A percentile compares a stretch with the other conserved stretches of the same genome.
Conservation (phyloP, 2,329 filamentous ascomycete genomes). For the Alternaria longipes region DNA sequence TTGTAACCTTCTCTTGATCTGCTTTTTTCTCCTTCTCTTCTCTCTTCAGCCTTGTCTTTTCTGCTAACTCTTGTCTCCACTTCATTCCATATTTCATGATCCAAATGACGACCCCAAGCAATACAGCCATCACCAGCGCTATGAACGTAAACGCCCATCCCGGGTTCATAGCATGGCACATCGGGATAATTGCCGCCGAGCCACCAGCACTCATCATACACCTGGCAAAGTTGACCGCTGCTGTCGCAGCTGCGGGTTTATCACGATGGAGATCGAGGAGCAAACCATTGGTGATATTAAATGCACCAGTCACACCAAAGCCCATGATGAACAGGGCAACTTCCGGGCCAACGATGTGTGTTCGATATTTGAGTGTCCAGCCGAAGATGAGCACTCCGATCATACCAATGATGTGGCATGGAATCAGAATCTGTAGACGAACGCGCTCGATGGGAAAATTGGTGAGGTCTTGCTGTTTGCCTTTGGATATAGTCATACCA, state of each 20-base stretch:
- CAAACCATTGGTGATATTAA: slow-evolving; percentile 57
- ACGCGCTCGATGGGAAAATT: slow-evolving; percentile 61
- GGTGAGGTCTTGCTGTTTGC: slow-evolving; percentile 63
- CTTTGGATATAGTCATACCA: slow-evolving; percentile 68
- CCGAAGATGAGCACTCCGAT: slow-evolving; percentile 53
- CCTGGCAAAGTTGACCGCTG: slow-evolving; percentile 49
- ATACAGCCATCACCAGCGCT: slow-evolving; percentile 36
- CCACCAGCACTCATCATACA: slow-evolving; percentile 51
- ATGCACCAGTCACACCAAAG: slow-evolving; percentile 63
- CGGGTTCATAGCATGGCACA: slow-evolving; percentile 54
- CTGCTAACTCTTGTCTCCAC: slow-evolving; percentile 39
- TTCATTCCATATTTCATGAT: slow-evolving; percentile 44
- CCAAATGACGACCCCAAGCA: slow-evolving; percentile 40
- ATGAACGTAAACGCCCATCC: slow-evolving; percentile 59
- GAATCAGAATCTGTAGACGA: slow-evolving; percentile 53
- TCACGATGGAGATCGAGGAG: slow-evolving; percentile 55
- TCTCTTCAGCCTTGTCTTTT: slow-evolving; percentile 23
- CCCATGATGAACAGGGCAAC: slow-evolving; percentile 64
- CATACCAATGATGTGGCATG: slow-evolving; percentile 46
- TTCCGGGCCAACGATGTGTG: slow-evolving; percentile 53
- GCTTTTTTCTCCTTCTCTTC: slow-evolving; percentile 7
- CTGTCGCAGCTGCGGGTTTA: slow-evolving; percentile 53
- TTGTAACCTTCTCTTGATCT: background rate
- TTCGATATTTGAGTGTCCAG: slow-evolving; percentile 52
- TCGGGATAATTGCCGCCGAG: slow-evolving; percentile 51